These are phyloP conservation scores for Tolypocladium guangdongense DNA, from an alignment of 2,329 filamentous ascomycete genomes.

Conservation along the genomic window DNA sequence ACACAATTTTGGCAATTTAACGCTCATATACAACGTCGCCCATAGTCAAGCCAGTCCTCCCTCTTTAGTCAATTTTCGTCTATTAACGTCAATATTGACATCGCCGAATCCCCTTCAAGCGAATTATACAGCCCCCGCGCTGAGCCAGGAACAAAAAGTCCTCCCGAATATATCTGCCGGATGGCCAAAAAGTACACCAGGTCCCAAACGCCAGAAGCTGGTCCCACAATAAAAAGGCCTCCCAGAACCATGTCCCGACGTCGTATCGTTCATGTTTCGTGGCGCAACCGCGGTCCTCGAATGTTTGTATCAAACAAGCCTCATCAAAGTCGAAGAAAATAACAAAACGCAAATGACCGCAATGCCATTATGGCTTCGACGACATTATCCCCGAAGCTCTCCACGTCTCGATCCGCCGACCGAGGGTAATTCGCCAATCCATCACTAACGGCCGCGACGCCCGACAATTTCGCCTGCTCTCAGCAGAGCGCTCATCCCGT, in stretches of 20 bases:
- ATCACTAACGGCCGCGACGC: slow-evolving; percentile 18
- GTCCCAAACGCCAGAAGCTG: background rate
- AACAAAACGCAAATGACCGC: background rate
- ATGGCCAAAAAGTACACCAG: background rate
- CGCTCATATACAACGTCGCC: background rate
- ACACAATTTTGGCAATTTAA: background rate
- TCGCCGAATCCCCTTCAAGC: no score
- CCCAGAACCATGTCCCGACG: background rate
- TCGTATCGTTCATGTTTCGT: background rate
- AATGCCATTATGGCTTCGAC: background rate
- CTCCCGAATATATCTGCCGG: background rate
- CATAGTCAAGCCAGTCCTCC: background rate
- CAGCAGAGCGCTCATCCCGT: slow-evolving; percentile 49
- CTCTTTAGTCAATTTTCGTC: background rate
- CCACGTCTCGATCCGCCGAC: background rate
- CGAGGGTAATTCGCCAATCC: background rate
- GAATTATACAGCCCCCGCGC: background rate
- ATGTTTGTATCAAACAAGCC: slow-evolving; percentile 1
- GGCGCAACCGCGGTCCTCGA: background rate
- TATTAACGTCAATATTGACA: background rate
- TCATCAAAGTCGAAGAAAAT: slow-evolving; percentile 4
- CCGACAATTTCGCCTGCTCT: slow-evolving; percentile 49
- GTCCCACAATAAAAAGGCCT: background rate
- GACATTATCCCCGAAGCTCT: background rate
- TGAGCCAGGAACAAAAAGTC: background rate